Evolutionary conservation across 805 yeast species (phyloP), one percentile per base, ranked within the genome.

Genomic region (Pichia gijzeniarum): DNA sequence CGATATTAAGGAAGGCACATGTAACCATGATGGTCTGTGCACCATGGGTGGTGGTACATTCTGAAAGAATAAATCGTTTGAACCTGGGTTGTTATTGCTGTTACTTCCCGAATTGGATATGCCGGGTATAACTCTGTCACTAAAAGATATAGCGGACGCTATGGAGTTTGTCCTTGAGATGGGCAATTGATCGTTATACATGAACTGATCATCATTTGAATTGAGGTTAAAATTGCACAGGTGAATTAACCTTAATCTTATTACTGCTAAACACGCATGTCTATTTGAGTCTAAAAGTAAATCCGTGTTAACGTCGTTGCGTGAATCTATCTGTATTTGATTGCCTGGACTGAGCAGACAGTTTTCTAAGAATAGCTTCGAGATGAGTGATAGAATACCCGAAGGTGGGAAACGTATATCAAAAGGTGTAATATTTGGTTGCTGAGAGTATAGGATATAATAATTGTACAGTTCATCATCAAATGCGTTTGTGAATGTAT

Each of bases 371-470:
- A 82, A 72, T 36, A 75, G 70, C 53, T 78, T 79, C 6, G 85
- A 75, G 0, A 80, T 81, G 43, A 71, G 70, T 35, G 79, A 77
- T 18, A 80, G 68, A 3, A 82, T 71, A 1, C 88, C 88, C 1
- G 81, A 71, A 0, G 89, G 88, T 7, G 88, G 89, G 54, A 74
- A 74, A 35, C 69, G 59, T 16, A 76, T 73, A 51, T 80, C 80
- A 56, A 82, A 82, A 0, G 90, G 90, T 0, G 90, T 82, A 7
- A 72, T 67, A 30, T 77, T 74, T 6, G 89, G 88, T 53, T 73
- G 77, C 40, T 69, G 69, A 14, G 75, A 71, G 45, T 74, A 67
- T 8, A 64, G 55, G 42, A 74, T 74, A 54, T 79, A 80, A 4
- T 70, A 65, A 34, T 67, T 68, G 53, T 70, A 54, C 20, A 81